Evolutionary conservation across 352 stramenopile species (phyloP).

Genomic region (Globisporangium sylvaticum): DNA sequence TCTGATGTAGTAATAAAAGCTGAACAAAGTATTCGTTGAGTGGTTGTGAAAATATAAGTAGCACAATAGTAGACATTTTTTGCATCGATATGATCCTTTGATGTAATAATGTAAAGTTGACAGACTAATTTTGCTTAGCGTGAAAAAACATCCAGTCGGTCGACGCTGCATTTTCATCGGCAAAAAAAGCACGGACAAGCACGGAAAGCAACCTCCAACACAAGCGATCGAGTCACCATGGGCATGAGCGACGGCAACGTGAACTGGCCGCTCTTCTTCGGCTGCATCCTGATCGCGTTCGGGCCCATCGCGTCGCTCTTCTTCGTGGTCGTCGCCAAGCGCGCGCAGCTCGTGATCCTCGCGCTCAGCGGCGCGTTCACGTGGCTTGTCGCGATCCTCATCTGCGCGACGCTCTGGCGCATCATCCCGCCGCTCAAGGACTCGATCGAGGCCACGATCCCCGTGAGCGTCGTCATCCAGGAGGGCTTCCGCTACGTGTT

Average conservation of each 20-base stretch:
- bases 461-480: conserved; percentile 63
- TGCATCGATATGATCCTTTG: too few species aligned
- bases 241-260: conserved; percentile 61
- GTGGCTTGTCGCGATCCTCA: conserved; percentile 78
- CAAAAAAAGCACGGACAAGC: neutral
- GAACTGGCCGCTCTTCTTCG: conserved; percentile 85
- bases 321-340: conserved; percentile 73
- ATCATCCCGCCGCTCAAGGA: conserved; percentile 72
- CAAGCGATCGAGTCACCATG: conserved; percentile 29
- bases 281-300: conserved; percentile 77
- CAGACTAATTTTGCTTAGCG: too few species aligned
- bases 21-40: too few species aligned
- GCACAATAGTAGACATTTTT: too few species aligned
- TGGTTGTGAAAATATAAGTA: too few species aligned
- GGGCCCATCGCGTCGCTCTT: conserved; percentile 70
- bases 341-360: conserved; percentile 83
- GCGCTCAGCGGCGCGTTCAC: conserved; percentile 75
- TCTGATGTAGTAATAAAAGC: too few species aligned
- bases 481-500: conserved; percentile 67
- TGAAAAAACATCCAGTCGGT: neutral
- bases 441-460: conserved; percentile 72
- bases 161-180: neutral
- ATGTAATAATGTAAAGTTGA: too few species aligned
- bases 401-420: conserved; percentile 70
- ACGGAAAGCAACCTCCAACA: neutral